Conservation (phyloP, 2,329 filamentous ascomycete genomes). For the Fusarium sp. region DNA sequence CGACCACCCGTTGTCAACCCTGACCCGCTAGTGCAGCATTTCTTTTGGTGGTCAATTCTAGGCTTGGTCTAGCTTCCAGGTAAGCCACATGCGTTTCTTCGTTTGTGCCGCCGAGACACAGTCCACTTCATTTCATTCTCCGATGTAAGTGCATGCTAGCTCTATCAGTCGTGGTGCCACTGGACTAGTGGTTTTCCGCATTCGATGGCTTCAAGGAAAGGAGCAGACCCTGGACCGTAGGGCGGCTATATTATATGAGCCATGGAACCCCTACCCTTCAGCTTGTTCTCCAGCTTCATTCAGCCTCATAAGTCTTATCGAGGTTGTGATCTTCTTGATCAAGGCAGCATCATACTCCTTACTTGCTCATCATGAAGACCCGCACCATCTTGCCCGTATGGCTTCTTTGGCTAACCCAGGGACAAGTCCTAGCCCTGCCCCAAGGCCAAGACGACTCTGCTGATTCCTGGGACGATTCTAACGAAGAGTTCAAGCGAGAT, state of each 20-base stretch:
- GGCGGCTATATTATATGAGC: constrained; percentile 37
- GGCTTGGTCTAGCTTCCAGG: constrained; percentile 30
- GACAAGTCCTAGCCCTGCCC: constrained; percentile 37
- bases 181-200: constrained; percentile 37
- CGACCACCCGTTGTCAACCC: neutral
- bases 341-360: neutral
- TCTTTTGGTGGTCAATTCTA: constrained; percentile 27
- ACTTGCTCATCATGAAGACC: constrained; percentile 37
- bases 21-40: constrained; percentile 27
- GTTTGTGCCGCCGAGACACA: constrained; percentile 32
- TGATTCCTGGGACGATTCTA: constrained; percentile 11
- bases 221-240: constrained; percentile 8
- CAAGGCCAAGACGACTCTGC: constrained; percentile 4
- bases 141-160: constrained; percentile 31
- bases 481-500: constrained; percentile 33
- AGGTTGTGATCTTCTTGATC: constrained; percentile 17
- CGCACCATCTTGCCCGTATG: constrained; percentile 36
- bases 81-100: constrained; percentile 35
- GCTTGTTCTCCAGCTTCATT: neutral
- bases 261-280: constrained; percentile 22
- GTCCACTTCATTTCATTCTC: constrained; percentile 39
- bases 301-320: constrained; percentile 16
- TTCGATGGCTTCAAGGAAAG: constrained; percentile 29
- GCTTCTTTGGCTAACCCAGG: constrained; percentile 42
- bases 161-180: constrained; percentile 30